These are phyloP conservation scores for Fusarium keratoplasticum DNA, from an alignment of 2,329 filamentous ascomycete species.

Conservation along the genomic window DNA sequence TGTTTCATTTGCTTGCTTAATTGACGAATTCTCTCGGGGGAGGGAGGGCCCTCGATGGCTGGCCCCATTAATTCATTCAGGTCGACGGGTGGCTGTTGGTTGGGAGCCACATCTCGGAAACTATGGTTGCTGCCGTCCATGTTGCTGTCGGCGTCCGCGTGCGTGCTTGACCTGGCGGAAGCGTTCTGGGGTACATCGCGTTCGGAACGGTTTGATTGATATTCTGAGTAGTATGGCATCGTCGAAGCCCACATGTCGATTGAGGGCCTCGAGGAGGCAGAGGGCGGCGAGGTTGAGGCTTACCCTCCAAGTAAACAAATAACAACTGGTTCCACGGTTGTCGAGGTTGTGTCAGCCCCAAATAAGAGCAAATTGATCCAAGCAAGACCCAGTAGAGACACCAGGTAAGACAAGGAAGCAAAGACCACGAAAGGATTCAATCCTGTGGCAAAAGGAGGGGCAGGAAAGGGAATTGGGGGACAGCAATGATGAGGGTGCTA, in stretches of 20 bases:
- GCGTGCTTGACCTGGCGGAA: slow-evolving; percentile 16
- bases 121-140: slow-evolving; percentile 18
- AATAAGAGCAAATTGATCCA: slow-evolving; percentile 12
- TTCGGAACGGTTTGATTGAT: slow-evolving; percentile 37
- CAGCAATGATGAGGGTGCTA: slow-evolving; percentile 35
- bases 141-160: slow-evolving; percentile 12
- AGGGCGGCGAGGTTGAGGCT: slow-evolving; percentile 42
- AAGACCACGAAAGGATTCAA: slow-evolving; percentile 26
- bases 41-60: slow-evolving; percentile 70
- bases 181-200: slow-evolving; percentile 33
- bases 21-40: slow-evolving; percentile 68
- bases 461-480: slow-evolving; percentile 26
- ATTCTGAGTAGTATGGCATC: slow-evolving; percentile 43
- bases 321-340: slow-evolving; percentile 38
- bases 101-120: slow-evolving; percentile 24
- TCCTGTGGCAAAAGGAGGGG: slow-evolving; percentile 31
- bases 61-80: slow-evolving; percentile 64
- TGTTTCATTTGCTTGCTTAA: slow-evolving; percentile 70
- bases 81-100: slow-evolving; percentile 36
- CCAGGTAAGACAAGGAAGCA: slow-evolving; percentile 9
- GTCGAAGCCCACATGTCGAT: slow-evolving; percentile 43
- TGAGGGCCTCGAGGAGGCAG: slow-evolving; percentile 39
- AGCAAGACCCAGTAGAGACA: slow-evolving; percentile 20
- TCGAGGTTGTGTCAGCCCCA: slow-evolving; percentile 16
- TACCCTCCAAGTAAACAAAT: slow-evolving; percentile 44